phyloP scores from a whole-genome alignment of 2,329 filamentous ascomycete species.

The Fusarium secorum region DNA sequence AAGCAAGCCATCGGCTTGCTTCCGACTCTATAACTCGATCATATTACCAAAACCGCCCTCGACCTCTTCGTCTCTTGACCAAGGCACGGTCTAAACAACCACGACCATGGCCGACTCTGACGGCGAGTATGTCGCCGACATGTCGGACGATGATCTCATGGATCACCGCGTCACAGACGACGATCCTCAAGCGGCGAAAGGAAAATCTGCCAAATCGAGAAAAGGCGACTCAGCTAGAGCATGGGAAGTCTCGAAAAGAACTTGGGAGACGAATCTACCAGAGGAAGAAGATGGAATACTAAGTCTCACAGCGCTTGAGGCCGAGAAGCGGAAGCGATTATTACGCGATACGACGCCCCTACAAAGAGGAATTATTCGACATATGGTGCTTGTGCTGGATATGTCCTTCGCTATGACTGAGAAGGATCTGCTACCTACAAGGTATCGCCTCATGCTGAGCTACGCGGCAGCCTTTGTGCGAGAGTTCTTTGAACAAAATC shows the following conservation, averaged over 20 bases:
- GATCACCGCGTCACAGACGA: constrained; percentile 56
- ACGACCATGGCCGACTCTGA: constrained; percentile 74
- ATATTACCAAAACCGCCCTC: neutral
- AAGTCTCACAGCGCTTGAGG: constrained; percentile 79
- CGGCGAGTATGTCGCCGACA: constrained; percentile 71
- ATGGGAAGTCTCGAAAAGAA: constrained; percentile 72
- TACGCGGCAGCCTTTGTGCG: constrained; percentile 88
- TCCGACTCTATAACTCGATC: neutral
- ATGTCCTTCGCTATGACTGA: constrained; percentile 93
- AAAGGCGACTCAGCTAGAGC: constrained; percentile 59
- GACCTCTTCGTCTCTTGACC: neutral
- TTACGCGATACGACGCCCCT: constrained; percentile 93
- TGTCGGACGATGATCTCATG: constrained; percentile 71
- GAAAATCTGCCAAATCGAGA: constrained; percentile 40
- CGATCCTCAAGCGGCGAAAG: constrained; percentile 42
- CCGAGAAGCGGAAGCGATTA: constrained; percentile 80
- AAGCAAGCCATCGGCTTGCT: neutral
- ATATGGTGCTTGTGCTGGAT: constrained; percentile 89
- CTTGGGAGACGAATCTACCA: constrained; percentile 74
- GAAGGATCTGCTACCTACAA: constrained; percentile 90
- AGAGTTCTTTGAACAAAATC: constrained; percentile 98
- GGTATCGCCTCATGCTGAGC: constrained; percentile 81
- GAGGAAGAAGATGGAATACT: constrained; percentile 81
- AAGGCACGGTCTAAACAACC: neutral
- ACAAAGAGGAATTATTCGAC: constrained; percentile 97